These are phyloP conservation scores for Saccharomycodes ludwigii DNA, from an alignment of 805 yeast genomes.

Conservation along the genomic window DNA sequence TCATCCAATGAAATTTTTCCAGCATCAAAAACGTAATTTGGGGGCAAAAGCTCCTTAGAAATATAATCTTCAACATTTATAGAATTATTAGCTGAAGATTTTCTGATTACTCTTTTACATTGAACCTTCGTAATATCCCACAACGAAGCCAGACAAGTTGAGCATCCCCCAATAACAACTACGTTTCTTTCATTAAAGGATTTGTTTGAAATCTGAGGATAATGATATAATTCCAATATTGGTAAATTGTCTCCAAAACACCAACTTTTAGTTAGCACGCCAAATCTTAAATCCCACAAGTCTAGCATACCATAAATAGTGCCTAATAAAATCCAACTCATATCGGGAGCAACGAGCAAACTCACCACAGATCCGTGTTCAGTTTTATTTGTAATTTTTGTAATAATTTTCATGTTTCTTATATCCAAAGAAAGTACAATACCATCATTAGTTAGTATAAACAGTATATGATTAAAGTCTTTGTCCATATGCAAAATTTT, in stretches of 20 bases:
- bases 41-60: not conserved
- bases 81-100: conserved; percentile 7
- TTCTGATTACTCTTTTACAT: conserved; percentile 35
- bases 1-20: not conserved
- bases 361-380: conserved; percentile 55
- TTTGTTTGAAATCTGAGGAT: conserved; percentile 19
- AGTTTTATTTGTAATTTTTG: conserved; percentile 39
- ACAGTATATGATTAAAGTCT: conserved; percentile 30
- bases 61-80: not conserved
- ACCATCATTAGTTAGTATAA: conserved; percentile 41
- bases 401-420: conserved; percentile 34
- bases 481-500: conserved; percentile 30
- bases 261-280: conserved; percentile 48
- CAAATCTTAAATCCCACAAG: conserved; percentile 74
- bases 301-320: conserved; percentile 62
- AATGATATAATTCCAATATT: conserved; percentile 33
- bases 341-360: conserved; percentile 40
- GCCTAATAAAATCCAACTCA: conserved; percentile 61
- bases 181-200: conserved; percentile 28
- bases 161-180: conserved; percentile 57
- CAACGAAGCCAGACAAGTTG: conserved; percentile 44
- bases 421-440: conserved; percentile 45
- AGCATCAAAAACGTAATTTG: too few relatives aligned
- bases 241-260: conserved; percentile 38
- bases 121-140: conserved; percentile 64